Base-by-base conservation (phyloP, 2,329 filamentous ascomycete genomes). In the Phaeoacremonium minimum region DNA sequence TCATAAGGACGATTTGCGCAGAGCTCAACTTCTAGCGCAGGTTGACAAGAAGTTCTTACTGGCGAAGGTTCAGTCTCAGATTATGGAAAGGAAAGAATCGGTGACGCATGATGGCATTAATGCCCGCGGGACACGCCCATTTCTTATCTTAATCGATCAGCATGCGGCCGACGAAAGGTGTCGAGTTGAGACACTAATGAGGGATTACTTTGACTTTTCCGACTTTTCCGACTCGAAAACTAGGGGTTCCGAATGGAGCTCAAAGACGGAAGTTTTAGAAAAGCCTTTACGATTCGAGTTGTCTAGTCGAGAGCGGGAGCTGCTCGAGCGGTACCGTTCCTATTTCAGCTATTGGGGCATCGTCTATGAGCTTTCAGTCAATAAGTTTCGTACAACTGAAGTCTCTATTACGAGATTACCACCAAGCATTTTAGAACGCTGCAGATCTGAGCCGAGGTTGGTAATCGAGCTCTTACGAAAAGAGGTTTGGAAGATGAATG, bases 101-200 rank as follows among this genome's bases (percentile, higher is more conserved):
- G 22, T 28, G 17, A 6, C 8, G 16, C 22, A 16, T 3, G 7
- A 13, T 3, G 9, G 18, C 8, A n/a, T n/a, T n/a, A n/a, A n/a
- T n/a, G n/a, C n/a, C n/a, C n/a, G n/a, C n/a, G n/a, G n/a, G n/a
- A n/a, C n/a, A n/a, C n/a, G n/a, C n/a, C n/a, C 33, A 2, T 32
- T 80, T 2, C 63, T 97, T 5, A 71, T 95, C 1, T 67, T 96
- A 28, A 73, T 96, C 6, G 93, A 98, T 52, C 93, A 98, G 52
- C 93, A 98, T 55, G 93, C 93, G 1, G 93, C 90, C 4, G 91
- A 96, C 55, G 93, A 98, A 63, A 76, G 93, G 31, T 80, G 85
- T 44, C 80, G 82, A 2, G 75, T 97, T 2, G 93, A 98, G 54
- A 55, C 59, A 0, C 68, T 98, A 1, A 79, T 94, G 55, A 47